These are phyloP conservation scores for Saksenaea oblongispora DNA, from an alignment of 371 early-diverging fungal genomes.

Conservation along the genomic window DNA sequence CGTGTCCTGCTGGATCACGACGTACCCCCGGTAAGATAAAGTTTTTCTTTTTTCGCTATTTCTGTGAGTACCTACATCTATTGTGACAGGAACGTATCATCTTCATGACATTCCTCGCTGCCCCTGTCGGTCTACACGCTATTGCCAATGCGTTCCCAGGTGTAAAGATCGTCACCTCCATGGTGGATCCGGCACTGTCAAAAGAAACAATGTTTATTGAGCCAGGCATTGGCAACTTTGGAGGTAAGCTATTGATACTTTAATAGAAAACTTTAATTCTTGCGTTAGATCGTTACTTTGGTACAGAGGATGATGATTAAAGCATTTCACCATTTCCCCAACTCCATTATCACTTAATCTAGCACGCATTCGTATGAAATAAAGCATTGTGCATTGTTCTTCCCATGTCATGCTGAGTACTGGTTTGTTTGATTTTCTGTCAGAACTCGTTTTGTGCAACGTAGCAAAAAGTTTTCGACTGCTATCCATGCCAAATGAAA, in stretches of 20 bases:
- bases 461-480: background rate
- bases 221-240: slow-evolving; percentile 91
- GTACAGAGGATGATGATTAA: slow-evolving; percentile 43
- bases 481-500: background rate
- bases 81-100: slow-evolving; percentile 68
- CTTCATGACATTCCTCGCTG: slow-evolving; percentile 78
- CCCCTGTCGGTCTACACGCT: slow-evolving; percentile 73
- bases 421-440: background rate
- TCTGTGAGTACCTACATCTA: background rate
- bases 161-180: slow-evolving; percentile 79
- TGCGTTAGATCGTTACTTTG: slow-evolving; percentile 49
- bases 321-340: background rate
- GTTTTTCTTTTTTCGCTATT: slow-evolving; percentile 2
- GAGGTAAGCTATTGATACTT: slow-evolving; percentile 36
- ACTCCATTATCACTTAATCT: background rate
- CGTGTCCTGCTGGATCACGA: slow-evolving; percentile 88
- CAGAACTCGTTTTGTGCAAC: background rate
- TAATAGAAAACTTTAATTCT: background rate
- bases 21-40: slow-evolving; percentile 62
- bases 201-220: slow-evolving; percentile 68
- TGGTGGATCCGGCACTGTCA: slow-evolving; percentile 69
- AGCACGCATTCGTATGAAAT: background rate
- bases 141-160: slow-evolving; percentile 82
- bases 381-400: background rate
- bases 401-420: background rate